Conservation (phyloP, 805 yeast species). For the Cyberlindnera maclurae region DNA sequence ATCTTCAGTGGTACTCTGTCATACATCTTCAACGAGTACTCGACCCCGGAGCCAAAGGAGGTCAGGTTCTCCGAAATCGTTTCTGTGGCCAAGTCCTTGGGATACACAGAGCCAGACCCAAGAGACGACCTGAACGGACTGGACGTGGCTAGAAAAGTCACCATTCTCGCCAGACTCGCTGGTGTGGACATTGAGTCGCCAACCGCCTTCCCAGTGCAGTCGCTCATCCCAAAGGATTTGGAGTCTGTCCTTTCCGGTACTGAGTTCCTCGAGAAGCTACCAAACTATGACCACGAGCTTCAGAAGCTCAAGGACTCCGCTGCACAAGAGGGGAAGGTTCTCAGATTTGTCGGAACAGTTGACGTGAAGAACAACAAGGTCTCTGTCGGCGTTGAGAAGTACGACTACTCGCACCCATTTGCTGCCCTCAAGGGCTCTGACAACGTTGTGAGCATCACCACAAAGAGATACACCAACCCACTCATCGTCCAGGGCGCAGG, state of each 20-base stretch:
- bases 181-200: constrained; percentile 84
- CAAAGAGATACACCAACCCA: constrained; percentile 90
- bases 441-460: constrained; percentile 86
- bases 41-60: constrained; percentile 54
- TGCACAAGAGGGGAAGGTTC: constrained; percentile 73
- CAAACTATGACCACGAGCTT: constrained; percentile 75
- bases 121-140: constrained; percentile 97
- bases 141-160: constrained; percentile 97
- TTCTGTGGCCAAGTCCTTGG: constrained; percentile 77
- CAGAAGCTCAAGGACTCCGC: constrained; percentile 77
- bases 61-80: constrained; percentile 88
- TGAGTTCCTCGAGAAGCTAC: constrained; percentile 76
- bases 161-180: constrained; percentile 88
- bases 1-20: constrained; percentile 94
- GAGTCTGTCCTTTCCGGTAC: constrained; percentile 65
- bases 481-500: constrained; percentile 97
- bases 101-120: constrained; percentile 99
- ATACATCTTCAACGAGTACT: constrained; percentile 89
- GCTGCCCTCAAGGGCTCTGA: constrained; percentile 95
- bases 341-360: constrained; percentile 89
- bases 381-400: constrained; percentile 84
- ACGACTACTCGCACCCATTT: constrained; percentile 86
- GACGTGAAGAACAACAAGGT: constrained; percentile 65
- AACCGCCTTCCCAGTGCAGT: constrained; percentile 87
- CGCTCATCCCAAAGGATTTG: constrained; percentile 82